Percentiles rank a stretch among this genome's conserved stretches.
Evolutionary conservation across 352 stramenopile species (phyloP).

Genomic region (Phytophthora quininea): DNA sequence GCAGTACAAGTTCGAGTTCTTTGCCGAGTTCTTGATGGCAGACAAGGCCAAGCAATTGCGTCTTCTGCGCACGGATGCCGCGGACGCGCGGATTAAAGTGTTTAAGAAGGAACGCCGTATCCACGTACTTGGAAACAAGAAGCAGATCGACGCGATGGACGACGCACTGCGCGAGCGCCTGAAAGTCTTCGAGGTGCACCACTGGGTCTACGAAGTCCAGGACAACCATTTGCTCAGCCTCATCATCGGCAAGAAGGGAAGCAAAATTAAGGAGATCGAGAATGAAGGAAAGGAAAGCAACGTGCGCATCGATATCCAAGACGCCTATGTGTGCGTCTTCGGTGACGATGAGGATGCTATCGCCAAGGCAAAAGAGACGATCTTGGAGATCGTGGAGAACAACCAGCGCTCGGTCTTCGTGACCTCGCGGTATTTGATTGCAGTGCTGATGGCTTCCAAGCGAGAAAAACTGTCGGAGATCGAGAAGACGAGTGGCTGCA

Average conservation of each 20-base stretch:
- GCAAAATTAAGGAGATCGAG: conserved; percentile 81
- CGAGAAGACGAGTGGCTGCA: conserved; percentile 59
- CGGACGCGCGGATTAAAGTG: conserved; percentile 72
- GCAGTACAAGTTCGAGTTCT: conserved; percentile 72
- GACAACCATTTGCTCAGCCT: conserved; percentile 72
- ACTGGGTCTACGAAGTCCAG: conserved; percentile 64
- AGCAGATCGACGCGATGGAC: conserved; percentile 64
- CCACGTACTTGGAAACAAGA: conserved; percentile 72
- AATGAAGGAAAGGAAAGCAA: conserved; percentile 49
- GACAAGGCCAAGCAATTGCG: conserved; percentile 79
- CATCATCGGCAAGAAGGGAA: conserved; percentile 84
- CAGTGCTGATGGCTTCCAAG: conserved; percentile 72
- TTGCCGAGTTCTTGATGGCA: conserved; percentile 80
- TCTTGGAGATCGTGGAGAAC: conserved; percentile 72
- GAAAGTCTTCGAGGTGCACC: conserved; percentile 56
- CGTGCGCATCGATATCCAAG: conserved; percentile 74
- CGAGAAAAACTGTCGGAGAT: conserved; percentile 80
- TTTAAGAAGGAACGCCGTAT: conserved; percentile 69
- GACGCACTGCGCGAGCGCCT: conserved; percentile 65
- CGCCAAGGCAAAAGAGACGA: conserved; percentile 45
- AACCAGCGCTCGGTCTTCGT: conserved; percentile 78
- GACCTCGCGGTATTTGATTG: conserved; percentile 65
- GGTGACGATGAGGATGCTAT: conserved; percentile 63
- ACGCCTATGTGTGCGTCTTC: conserved; percentile 65
- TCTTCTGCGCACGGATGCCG: conserved; percentile 58